These are phyloP conservation scores for Saksenaea oblongispora DNA, from an alignment of 371 early-diverging fungal genomes.

Conservation along the genomic window DNA sequence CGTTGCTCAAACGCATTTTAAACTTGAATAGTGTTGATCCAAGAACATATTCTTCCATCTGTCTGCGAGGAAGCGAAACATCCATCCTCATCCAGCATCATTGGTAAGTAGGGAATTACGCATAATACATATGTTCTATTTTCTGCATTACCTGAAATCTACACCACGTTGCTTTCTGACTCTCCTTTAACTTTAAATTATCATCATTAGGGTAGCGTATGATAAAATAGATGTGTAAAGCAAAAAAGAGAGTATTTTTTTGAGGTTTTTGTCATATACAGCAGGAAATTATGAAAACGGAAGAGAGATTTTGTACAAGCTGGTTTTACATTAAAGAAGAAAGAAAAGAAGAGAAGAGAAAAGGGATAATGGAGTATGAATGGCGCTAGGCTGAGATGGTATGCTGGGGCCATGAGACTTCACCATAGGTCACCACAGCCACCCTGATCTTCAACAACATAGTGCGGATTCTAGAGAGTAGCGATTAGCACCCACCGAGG, in stretches of 20 bases:
- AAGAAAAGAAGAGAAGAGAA: not conserved
- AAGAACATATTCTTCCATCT: no score
- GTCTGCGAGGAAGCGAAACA: no score
- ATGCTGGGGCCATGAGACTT: not conserved
- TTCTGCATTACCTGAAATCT: no score
- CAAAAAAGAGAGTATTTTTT: not conserved
- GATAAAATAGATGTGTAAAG: no score
- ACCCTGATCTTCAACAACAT: slow-evolving; percentile 1
- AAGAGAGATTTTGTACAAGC: slow-evolving; percentile 2
- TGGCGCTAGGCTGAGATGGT: no score
- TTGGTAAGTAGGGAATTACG: no score
- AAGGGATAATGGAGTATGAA: not conserved
- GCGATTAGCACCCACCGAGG: not conserved
- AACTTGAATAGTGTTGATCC: no score
- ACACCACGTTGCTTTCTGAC: no score
- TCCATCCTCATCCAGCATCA: not conserved
- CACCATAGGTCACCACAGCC: not conserved
- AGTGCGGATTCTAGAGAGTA: slow-evolving; percentile 6
- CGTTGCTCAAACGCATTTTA: no score
- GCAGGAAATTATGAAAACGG: not conserved
- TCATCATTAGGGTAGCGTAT: no score
- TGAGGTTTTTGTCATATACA: not conserved
- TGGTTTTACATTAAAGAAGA: not conserved
- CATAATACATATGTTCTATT: no score
- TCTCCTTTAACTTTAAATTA: no score